These are phyloP conservation scores for Mycena leptocephala DNA, from an alignment of 768 basidiomycete species.

Conservation along the genomic window DNA sequence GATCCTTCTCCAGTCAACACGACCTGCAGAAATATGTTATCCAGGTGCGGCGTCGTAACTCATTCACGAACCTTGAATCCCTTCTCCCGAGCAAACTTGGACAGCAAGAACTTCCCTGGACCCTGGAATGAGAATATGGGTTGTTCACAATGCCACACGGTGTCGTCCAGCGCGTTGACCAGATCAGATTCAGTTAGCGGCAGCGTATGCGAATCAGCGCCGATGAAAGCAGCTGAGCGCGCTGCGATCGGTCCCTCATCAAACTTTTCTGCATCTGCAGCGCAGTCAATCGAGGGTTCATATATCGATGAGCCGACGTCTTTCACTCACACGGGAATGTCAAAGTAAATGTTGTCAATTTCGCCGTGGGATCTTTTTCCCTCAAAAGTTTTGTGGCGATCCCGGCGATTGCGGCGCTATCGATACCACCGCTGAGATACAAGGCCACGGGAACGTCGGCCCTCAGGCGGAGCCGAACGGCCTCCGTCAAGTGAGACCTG, in stretches of 20 bases:
- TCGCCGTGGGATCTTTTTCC: not conserved
- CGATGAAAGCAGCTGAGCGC: not conserved
- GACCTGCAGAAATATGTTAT: conserved; percentile 1
- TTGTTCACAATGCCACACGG: not conserved
- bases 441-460: conserved; percentile 26
- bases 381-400: not conserved
- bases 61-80: not conserved
- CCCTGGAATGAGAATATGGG: not conserved
- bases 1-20: too few relatives aligned
- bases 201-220: not conserved
- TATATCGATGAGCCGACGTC: not conserved
- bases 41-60: not conserved
- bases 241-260: not conserved
- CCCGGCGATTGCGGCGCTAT: conserved; percentile 28
- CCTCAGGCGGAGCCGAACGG: conserved; percentile 14
- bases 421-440: conserved; percentile 32
- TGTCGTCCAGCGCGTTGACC: not conserved
- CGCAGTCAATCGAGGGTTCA: not conserved
- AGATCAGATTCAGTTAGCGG: not conserved
- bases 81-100: not conserved
- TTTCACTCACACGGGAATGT: not conserved
- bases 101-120: not conserved
- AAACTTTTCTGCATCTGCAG: not conserved
- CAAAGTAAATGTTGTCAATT: not conserved
- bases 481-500: not conserved